Base-by-base conservation (phyloP, 495 filamentous ascomycete genomes). In the Neurospora sp. region DNA sequence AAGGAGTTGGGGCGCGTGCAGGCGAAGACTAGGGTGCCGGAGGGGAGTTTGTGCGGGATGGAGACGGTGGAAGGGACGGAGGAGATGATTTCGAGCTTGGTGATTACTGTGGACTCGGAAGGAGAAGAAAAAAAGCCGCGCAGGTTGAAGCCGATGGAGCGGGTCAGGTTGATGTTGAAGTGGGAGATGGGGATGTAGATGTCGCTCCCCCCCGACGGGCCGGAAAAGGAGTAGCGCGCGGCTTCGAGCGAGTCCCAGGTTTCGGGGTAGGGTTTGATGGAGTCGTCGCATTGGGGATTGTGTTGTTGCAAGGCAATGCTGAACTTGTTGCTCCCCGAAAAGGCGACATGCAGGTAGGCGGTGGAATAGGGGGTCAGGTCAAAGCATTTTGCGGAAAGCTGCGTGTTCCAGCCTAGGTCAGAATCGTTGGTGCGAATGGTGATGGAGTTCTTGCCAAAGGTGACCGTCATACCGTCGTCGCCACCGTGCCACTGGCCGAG, bases 131-230 rank as follows among this genome's bases (percentile, higher is more conserved):
- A 93, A 81, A 93, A 93, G 1, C 90, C 91, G 76, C 90, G 87
- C 54, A 95, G 84, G 2, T 89, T 89, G 70, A 95, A 83, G 5
- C 91, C 91, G 49, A 93, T 85, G 27, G 86, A 78, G 5, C 88
- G 85, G 42, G 80, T 82, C 2, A 87, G 86, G 78, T 93, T 84
- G 74, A 94, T 85, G 74, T 85, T 82, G 83, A 94, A 95, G 80
- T 95, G 92, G 39, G 83, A 84, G n/a, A 95, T 79, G 0, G 92
- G 92, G 69, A 94, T 88, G 79, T 92, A 94, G 76, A 94, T 90
- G 76, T 93, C 89, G n/a, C n/a, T n/a, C n/a, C n/a, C n/a, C n/a
- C n/a, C n/a, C n/a, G n/a, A n/a, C 20, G 75, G 81, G 40, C 79
- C 85, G 1, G 7, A 20, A 4, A 62, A 62, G n/a, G 83, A 81